Evolutionary conservation across 2,329 filamentous ascomycete species (phyloP), one percentile per base, ranked within the genome.

Genomic region (Ophiostoma novo-ulmi): DNA sequence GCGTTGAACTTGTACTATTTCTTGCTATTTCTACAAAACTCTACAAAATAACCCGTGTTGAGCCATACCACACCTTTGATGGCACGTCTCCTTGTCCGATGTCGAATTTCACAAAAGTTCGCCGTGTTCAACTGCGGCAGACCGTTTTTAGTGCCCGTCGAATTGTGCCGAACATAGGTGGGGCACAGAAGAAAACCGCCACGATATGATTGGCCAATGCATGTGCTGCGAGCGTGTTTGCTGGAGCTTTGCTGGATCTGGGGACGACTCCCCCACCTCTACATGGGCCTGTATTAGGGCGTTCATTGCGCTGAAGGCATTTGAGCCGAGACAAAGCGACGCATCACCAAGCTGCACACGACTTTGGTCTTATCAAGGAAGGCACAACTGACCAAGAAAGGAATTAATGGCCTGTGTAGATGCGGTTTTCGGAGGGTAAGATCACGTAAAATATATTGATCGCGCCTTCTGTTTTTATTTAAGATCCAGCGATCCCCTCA

Each of bases 311-410:
- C 63, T 38, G 36, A 5, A 36, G 61, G 26, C 22, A 22, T 6
- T 66, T 69, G 70, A 77, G 77, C 77, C 77, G 77, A 71, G 70
- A 74, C 70, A 78, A 78, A 77, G 74, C 77, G 77, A 72, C 66
- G 41, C 67, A 67, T 69, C 71, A 36, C 41, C 69, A 69, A 22
- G 17, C 6, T 7, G 55, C 44, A 68, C n/a, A 26, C n/a, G 36
- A 41, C 68, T 63, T 41, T 55, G 6, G 6, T 55, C 67, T 65
- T 69, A 68, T 72, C 69, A 31, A 35, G 61, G 67, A 63, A 69
- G 70, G 70, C 61, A 61, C 70, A 41, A n/a, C 58, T 52, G 67
- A 20, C 61, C 61, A 36, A 64, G 31, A 64, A 39, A n/a, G 61
- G 61, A 64, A 39, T 36, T 14, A 64, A 64, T 26, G 58, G 31